A percentile compares a stretch with the other conserved stretches of the same genome.
Evolutionary conservation across 2,329 filamentous ascomycete species (phyloP).

Genomic region (Didymellaceae sp.): DNA sequence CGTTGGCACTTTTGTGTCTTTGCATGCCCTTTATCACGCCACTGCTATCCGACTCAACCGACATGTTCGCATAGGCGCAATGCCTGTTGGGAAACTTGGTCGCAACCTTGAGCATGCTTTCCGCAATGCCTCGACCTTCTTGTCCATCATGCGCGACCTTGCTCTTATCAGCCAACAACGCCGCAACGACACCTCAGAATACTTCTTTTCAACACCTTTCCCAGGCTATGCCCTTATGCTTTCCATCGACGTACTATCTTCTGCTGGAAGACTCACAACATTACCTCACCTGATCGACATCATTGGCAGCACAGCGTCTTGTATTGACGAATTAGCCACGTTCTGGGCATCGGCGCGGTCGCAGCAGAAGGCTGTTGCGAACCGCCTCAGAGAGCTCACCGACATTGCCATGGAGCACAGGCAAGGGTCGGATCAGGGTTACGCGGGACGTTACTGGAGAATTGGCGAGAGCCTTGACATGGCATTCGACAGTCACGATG

Average conservation of each 20-base stretch:
- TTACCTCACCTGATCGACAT: conserved; percentile 62
- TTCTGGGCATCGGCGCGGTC: conserved; percentile 66
- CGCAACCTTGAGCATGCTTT: conserved; percentile 43
- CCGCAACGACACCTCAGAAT: conserved; percentile 40
- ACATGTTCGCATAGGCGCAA: conserved; percentile 51
- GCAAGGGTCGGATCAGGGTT: conserved; percentile 36
- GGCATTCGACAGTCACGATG: conserved; percentile 52
- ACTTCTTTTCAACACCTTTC: conserved; percentile 61
- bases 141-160: conserved; percentile 44
- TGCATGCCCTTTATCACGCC: conserved; percentile 72
- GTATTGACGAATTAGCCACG: conserved; percentile 62
- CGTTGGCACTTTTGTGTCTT: conserved; percentile 65
- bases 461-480: conserved; percentile 49
- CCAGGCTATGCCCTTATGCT: conserved; percentile 67
- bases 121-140: conserved; percentile 37
- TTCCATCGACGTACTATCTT: conserved; percentile 70
- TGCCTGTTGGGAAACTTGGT: conserved; percentile 36
- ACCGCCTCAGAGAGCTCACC: conserved; percentile 54
- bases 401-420: conserved; percentile 49
- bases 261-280: conserved; percentile 55
- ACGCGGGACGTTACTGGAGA: conserved; percentile 46
- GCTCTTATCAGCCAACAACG: conserved; percentile 34
- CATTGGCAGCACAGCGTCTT: conserved; percentile 60
- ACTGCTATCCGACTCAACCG: conserved; percentile 70
- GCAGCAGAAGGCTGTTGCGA: conserved; percentile 59